phyloP scores from a whole-genome alignment of 1,139 yeast species.

The Saccharomyces hybrid region DNA sequence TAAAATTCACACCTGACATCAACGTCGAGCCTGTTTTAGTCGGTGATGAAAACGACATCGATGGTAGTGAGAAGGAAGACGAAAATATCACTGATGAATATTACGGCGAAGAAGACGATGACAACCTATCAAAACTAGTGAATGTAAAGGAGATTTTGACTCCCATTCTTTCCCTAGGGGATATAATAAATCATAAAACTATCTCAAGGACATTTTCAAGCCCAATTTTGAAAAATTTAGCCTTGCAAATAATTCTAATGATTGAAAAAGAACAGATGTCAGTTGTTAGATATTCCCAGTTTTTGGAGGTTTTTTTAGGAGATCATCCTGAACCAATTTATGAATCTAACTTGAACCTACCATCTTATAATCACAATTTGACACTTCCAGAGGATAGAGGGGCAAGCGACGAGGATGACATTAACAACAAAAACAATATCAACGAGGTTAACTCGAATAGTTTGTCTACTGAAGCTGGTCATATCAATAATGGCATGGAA shows the following conservation, averaged over 20 bases:
- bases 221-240: constrained; percentile 46
- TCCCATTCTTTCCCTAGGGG: constrained; percentile 77
- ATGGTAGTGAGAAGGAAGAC: constrained; percentile 17
- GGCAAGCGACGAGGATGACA: constrained; percentile 1
- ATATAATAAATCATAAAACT: constrained; percentile 64
- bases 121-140: constrained; percentile 35
- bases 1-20: constrained; percentile 21
- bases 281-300: constrained; percentile 58
- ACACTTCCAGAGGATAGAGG: constrained; percentile 24
- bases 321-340: constrained; percentile 70
- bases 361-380: constrained; percentile 59
- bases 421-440: background rate
- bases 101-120: constrained; percentile 34
- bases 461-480: constrained; percentile 10
- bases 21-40: constrained; percentile 20
- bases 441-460: constrained; percentile 1
- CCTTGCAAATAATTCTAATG: constrained; percentile 64
- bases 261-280: constrained; percentile 76
- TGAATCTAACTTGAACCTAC: constrained; percentile 57
- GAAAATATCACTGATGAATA: constrained; percentile 25
- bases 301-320: constrained; percentile 74
- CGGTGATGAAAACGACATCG: constrained; percentile 8
- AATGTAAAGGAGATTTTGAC: constrained; percentile 52
- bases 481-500: constrained; percentile 8
- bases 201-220: constrained; percentile 57